Base-by-base conservation (phyloP, 2,329 filamentous ascomycete species). In the Fusarium drepaniforme region DNA sequence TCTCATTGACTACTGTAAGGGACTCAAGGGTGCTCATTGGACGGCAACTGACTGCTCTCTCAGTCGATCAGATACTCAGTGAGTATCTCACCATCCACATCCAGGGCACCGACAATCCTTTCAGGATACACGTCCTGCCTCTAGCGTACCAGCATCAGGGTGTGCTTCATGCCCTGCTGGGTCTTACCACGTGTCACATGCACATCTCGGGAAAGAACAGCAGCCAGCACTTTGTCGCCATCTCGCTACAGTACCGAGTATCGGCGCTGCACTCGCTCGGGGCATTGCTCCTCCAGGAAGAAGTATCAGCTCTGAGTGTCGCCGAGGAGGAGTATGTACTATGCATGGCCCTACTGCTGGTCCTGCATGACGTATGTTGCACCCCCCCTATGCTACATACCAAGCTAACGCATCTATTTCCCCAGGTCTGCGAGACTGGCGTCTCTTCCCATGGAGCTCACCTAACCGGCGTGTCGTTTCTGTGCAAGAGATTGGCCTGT, bases 381-480 rank as follows among this genome's bases (percentile, higher is more conserved):
- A 16, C 0, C 1, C 3, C 2, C 7, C 7, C 4, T 12, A 16
- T 1, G 8, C 25, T 4, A 28, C 4, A 3, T 1, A 0, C 1
- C 16, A 3, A 21, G 3, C 23, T 42, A 12, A 35, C 4, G 4
- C 38, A 53, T 63, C 11, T 66, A 3, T 12, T 5, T 13, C 0
- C 3, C 5, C 38, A 81, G 80, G 74, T 81, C 0, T 81, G 74
- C 18, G 76, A 80, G 38, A 73, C 77, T 12, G 78, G 78, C 5
- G 67, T 81, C 3, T 80, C 78, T 2, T 74, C 72, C 0, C 75
- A 80, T 56, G 80, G 78, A 5, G 76, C 75, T 23, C 80, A 81
- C 59, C 46, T 81, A 4, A 78, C 73, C 1, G 80, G 80, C 2
- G 72, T 80, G 2, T 73, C 78, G 1, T 81, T 80, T 21, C 73